Percentiles rank a stretch among this genome's conserved stretches.
Conservation (phyloP, 2,329 filamentous ascomycete species). For the Cordyceps farinosa region DNA sequence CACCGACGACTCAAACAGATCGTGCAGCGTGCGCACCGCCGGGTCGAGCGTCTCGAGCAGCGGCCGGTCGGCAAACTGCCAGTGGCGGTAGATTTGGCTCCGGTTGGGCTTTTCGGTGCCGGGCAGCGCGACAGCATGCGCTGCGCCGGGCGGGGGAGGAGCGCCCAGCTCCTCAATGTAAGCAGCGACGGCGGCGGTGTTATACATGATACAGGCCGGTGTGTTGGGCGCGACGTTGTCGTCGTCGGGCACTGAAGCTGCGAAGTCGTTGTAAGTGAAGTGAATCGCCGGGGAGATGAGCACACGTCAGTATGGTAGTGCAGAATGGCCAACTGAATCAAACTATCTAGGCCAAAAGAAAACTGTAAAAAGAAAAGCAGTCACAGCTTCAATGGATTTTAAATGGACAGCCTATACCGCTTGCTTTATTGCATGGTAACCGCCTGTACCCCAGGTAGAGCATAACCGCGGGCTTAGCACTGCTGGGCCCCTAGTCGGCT, state of each 20-base stretch:
- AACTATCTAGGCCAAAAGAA: neutral
- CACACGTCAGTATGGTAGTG: neutral
- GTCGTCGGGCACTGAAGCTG: neutral
- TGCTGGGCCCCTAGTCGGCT: neutral
- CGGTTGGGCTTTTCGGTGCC: constrained; percentile 71
- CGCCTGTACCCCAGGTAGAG: no score
- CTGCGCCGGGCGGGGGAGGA: constrained; percentile 67
- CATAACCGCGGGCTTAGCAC: neutral
- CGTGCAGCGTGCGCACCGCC: constrained; percentile 63
- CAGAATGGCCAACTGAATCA: neutral
- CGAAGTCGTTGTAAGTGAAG: neutral
- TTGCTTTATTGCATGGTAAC: neutral
- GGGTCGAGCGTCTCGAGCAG: constrained; percentile 67
- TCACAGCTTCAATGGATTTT: neutral
- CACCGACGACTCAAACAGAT: constrained; percentile 66
- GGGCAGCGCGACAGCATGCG: constrained; percentile 75
- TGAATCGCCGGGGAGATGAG: neutral
- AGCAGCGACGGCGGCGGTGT: neutral
- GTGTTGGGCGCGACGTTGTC: neutral
- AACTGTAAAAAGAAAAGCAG: neutral
- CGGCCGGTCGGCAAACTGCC: constrained; percentile 67
- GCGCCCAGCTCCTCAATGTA: constrained; percentile 43
- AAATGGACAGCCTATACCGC: neutral
- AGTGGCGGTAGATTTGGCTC: constrained; percentile 77
- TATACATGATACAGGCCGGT: neutral